Base-by-base conservation (phyloP, 164 flowering plant genomes). In the Vitis amurensis region DNA sequence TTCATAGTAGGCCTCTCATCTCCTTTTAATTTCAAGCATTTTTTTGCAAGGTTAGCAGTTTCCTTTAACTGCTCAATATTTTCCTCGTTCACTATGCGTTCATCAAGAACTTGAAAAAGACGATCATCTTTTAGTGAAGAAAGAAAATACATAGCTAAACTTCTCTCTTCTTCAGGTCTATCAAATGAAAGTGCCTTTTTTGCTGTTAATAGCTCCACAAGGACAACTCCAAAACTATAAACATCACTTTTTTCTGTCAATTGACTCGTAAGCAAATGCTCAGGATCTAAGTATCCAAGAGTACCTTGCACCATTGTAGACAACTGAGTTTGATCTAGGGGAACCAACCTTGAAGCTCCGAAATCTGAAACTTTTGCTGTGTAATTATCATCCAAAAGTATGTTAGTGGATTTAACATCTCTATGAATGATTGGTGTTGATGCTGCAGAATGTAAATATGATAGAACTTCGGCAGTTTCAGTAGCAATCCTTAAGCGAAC, bases 181-280 rank as follows among this genome's bases (percentile, higher is more conserved):
- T 49, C 52, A 2, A 59, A 59, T 1, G 49, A 61, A 16, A 79
- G 6, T 1, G 68, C 79, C 63, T 68, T 77, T 68, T 66, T 19
- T 3, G 84, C 76, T 0, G 84, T 74, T 9, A 85, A 27, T 3
- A 85, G 70, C 74, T 85, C 86, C 0, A 75, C 76, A n/a, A 84
- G 74, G 3, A 84, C 83, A 4, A 81, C 85, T 1, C 87, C 87
- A 57, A 83, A 83, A 30, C 82, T 78, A 56, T 80, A 83, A 11
- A 80, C 81, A 71, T 80, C 81, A 31, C 81, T 77, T 58, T 80
- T 83, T 11, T 70, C 82, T 0, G 80, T 84, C n/a, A 84, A 64
- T n/a, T 72, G 75, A 57, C 77, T 72, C 11, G 80, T 71, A 8
- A 71, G 80, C 4, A 79, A 70, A 64, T 81, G 81, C 37, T 84